Conservation (phyloP, 140 eudicot species). For the Senecio squalidus region DNA sequence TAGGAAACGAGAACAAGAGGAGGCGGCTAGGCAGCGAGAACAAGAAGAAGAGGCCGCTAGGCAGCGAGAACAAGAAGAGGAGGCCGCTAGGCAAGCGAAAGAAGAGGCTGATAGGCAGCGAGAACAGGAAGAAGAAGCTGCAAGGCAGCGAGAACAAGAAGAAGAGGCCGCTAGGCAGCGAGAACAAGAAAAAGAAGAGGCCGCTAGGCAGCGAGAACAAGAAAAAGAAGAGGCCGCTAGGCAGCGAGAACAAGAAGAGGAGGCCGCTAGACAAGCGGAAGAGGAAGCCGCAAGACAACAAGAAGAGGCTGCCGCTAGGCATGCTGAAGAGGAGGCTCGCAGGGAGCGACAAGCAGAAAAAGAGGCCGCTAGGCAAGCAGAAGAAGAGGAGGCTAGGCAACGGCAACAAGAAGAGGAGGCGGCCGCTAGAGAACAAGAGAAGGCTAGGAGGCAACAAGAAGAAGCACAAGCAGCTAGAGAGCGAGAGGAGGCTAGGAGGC, state of each 20-base stretch:
- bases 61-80: not conserved
- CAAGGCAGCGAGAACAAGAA: not conserved
- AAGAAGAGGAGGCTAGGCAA: constrained; percentile 5
- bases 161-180: constrained; percentile 1
- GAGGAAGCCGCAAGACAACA: constrained; percentile 10
- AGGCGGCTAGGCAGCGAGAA: not conserved
- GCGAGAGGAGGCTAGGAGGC: constrained; percentile 4
- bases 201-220: constrained; percentile 2
- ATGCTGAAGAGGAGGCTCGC: constrained; percentile 17
- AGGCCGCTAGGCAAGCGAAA: constrained; percentile 1
- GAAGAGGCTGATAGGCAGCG: not conserved
- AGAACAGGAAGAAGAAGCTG: not conserved
- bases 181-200: constrained; percentile 8
- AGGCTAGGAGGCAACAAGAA: constrained; percentile 9
- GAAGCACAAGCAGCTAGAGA: constrained; percentile 9
- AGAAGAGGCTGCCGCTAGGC: constrained; percentile 16
- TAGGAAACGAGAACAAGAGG: not conserved
- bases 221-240: constrained; percentile 10
- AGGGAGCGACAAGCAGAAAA: not conserved
- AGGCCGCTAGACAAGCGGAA: not conserved
- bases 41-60: not conserved
- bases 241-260: constrained; percentile 1
- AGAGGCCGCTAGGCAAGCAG: constrained; percentile 7
- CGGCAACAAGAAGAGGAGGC: constrained; percentile 13
- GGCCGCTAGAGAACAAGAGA: not conserved